These are phyloP conservation scores for Plenodomus biglobosus DNA, from an alignment of 2,329 filamentous ascomycete species.

Conservation along the genomic window DNA sequence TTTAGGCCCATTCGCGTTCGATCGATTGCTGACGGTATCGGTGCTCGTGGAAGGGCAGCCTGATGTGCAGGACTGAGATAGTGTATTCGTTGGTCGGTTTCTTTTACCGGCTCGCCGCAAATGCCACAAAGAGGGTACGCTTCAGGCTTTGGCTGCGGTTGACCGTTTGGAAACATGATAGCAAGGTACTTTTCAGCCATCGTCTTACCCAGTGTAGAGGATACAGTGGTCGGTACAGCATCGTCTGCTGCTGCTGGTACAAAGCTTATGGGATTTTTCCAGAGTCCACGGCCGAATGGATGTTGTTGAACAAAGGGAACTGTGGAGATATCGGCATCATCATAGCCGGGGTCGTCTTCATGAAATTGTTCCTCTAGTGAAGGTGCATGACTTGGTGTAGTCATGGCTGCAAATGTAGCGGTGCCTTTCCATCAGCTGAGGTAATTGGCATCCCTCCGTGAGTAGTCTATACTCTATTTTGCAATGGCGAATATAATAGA, in stretches of 20 bases:
- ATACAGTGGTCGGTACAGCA: constrained; percentile 16
- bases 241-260: constrained; percentile 51
- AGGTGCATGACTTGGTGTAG: constrained; percentile 4
- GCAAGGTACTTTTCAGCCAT: constrained; percentile 66
- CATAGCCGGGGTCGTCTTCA: constrained; percentile 21
- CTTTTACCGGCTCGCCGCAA: constrained; percentile 42
- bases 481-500: constrained; percentile 12
- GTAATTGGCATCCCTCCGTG: not conserved
- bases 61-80: constrained; percentile 66
- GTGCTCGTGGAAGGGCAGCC: constrained; percentile 67
- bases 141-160: constrained; percentile 21
- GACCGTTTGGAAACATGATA: constrained; percentile 60
- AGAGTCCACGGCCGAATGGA: constrained; percentile 62
- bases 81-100: constrained; percentile 51
- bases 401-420: constrained; percentile 7
- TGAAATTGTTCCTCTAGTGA: constrained; percentile 8
- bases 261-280: constrained; percentile 62
- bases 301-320: constrained; percentile 61
- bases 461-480: not conserved
- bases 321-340: constrained; percentile 59
- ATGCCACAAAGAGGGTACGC: constrained; percentile 34
- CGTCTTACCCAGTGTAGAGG: constrained; percentile 51
- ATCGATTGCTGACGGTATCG: constrained; percentile 72
- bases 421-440: not conserved
- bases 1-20: constrained; percentile 69